Conservation (phyloP, 441 rosid species). For the Pelargonium fulgidum region DNA sequence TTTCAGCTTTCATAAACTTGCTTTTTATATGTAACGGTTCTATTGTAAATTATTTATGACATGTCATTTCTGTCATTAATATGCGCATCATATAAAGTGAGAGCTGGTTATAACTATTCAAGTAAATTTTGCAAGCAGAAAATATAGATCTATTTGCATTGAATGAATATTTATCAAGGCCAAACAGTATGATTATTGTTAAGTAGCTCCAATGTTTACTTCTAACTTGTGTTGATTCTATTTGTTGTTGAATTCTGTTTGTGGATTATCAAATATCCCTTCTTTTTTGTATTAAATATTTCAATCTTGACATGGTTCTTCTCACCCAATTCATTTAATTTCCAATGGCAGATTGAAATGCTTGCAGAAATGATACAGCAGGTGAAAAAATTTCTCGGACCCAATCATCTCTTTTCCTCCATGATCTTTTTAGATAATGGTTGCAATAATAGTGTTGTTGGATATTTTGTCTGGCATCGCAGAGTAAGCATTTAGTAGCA, state of each 20-base stretch:
- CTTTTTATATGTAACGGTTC: no score
- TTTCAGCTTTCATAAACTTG: no score
- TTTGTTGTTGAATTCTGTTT: neutral
- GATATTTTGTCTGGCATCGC: neutral
- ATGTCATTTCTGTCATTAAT: no score
- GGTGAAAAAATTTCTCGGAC: constrained; percentile 6
- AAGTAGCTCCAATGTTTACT: no score
- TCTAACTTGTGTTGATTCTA: no score
- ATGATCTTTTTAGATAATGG: neutral
- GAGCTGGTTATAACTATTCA: no score
- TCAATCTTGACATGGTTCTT: neutral
- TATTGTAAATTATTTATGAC: no score
- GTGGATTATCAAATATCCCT: neutral
- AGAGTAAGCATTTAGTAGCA: neutral
- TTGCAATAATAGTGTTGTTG: neutral
- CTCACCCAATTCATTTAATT: neutral
- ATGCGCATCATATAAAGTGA: no score
- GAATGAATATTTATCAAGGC: no score
- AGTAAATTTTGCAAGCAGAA: no score
- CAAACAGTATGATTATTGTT: no score
- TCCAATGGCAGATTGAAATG: constrained; percentile 14
- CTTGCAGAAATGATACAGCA: constrained; percentile 18
- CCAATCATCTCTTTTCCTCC: neutral
- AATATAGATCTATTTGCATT: no score
- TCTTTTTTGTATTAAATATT: neutral